Conservation (phyloP, 768 basidiomycete genomes). For the Tylopilus cervinicoccineus region DNA sequence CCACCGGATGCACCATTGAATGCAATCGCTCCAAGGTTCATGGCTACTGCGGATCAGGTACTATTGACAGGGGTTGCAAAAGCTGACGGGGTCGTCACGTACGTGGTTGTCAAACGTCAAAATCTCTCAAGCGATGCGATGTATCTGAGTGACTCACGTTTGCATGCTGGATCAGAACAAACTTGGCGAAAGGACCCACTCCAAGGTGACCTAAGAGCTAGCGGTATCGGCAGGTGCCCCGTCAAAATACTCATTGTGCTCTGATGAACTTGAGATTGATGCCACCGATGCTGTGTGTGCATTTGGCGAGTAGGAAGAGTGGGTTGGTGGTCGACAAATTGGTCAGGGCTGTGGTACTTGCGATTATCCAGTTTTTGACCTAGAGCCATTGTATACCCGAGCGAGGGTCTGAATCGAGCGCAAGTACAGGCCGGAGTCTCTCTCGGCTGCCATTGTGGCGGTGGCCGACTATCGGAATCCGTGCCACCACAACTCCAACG, state of each 20-base stretch:
- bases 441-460: background rate
- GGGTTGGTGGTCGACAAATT: background rate
- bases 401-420: background rate
- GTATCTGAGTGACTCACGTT: no score
- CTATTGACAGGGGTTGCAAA: slow-evolving; percentile 65
- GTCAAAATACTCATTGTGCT: background rate
- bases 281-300: slow-evolving; percentile 57
- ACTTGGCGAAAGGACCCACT: slow-evolving; percentile 58
- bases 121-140: background rate
- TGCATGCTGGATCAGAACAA: slow-evolving; percentile 30
- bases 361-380: background rate
- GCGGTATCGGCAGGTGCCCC: slow-evolving; percentile 46
- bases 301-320: slow-evolving; percentile 4
- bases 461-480: background rate
- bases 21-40: slow-evolving; percentile 46
- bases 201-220: slow-evolving; percentile 63
- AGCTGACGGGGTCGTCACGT: slow-evolving; percentile 64
- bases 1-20: slow-evolving; percentile 58
- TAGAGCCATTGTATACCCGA: background rate
- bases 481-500: background rate
- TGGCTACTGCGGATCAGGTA: slow-evolving; percentile 58
- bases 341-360: slow-evolving; percentile 3
- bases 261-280: slow-evolving; percentile 36
- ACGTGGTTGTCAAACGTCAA: slow-evolving; percentile 6
- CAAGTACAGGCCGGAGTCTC: no score